Evolutionary conservation across 495 filamentous ascomycete genomes (phyloP).

Genomic region (Wilcoxina mikolae): DNA sequence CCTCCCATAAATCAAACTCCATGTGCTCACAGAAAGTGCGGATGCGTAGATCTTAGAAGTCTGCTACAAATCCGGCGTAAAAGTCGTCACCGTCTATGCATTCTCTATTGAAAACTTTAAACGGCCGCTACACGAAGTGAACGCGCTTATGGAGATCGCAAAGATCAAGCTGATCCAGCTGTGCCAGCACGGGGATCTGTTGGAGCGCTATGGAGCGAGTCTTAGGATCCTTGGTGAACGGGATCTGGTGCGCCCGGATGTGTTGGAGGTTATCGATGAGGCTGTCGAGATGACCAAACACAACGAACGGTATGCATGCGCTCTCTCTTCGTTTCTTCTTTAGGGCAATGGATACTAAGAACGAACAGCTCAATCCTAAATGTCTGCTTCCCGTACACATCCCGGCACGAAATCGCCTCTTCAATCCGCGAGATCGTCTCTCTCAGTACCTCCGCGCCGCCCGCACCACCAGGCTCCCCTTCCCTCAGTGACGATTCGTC

Average conservation of each 20-base stretch:
- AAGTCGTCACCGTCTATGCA: conserved; percentile 92
- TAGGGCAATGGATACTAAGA: neutral
- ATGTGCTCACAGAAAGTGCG: neutral
- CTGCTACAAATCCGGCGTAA: conserved; percentile 90
- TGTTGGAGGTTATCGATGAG: conserved; percentile 69
- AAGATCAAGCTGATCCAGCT: conserved; percentile 85
- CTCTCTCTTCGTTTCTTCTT: conserved; percentile 11
- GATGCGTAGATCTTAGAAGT: conserved; percentile 68
- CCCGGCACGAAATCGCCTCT: conserved; percentile 87
- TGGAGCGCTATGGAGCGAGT: conserved; percentile 82
- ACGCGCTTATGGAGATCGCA: conserved; percentile 94
- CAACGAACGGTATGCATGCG: conserved; percentile 50
- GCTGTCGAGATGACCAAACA: conserved; percentile 67
- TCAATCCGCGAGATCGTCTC: conserved; percentile 70
- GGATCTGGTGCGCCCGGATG: conserved; percentile 67
- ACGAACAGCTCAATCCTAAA: conserved; percentile 59
- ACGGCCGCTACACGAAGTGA: conserved; percentile 91
- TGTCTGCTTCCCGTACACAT: conserved; percentile 95
- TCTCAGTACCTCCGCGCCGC: conserved; percentile 18
- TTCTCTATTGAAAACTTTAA: conserved; percentile 99
- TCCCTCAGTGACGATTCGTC: conserved; percentile 9
- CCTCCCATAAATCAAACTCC: neutral
- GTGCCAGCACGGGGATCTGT: conserved; percentile 77
- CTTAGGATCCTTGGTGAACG: conserved; percentile 71
- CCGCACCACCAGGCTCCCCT: conserved; percentile 9